Evolutionary conservation across 2,329 filamentous ascomycete genomes (phyloP), one percentile per base, ranked within the genome.

Genomic region (Cytospora piceae): DNA sequence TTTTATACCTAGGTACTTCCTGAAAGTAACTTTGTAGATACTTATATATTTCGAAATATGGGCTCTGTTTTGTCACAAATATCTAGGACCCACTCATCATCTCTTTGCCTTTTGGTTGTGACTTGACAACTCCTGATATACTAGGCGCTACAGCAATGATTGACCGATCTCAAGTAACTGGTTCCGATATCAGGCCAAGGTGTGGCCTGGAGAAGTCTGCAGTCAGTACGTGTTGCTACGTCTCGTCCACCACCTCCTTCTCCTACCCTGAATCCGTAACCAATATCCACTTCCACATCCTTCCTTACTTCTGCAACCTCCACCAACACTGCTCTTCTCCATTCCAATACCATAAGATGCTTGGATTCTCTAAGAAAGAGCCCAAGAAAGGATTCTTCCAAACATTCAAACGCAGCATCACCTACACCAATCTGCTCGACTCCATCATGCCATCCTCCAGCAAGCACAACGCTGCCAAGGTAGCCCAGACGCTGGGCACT

Each of bases 351-450:
- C 7, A 22, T n/a, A 46, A 46, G 11, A 46, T 46, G n/a, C 11
- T 24, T 12, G 11, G n/a, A 15, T 22, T 14, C 9, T 1, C 20
- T 1, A 22, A 24, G 24, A 14, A 49, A 24, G 2, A 2, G 11
- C 46, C n/a, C n/a, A 24, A 24, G 15, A 14, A 14, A 49, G n/a
- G 46, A 22, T 3, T 49, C 4, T 24, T 49, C 3, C n/a, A 24
- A 14, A 24, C 17, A 4, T 2, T 49, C n/a, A 22, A 12, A 14
- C 9, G 46, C 46, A 63, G 57, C 14, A 61, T 32, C 39, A 61
- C 29, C 52, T 57, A 61, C 39, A 52, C 49, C 12, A 58, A 62
- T 22, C 58, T 62, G 22, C 39, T 61, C n/a, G 51, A 32, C 14
- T 55, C 63, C 14, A 51, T 53, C 11, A 52, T 54, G 24, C 42